These are phyloP conservation scores for Ensete glaucum DNA, from an alignment of 176 grass and related monocot species.

Conservation along the genomic window DNA sequence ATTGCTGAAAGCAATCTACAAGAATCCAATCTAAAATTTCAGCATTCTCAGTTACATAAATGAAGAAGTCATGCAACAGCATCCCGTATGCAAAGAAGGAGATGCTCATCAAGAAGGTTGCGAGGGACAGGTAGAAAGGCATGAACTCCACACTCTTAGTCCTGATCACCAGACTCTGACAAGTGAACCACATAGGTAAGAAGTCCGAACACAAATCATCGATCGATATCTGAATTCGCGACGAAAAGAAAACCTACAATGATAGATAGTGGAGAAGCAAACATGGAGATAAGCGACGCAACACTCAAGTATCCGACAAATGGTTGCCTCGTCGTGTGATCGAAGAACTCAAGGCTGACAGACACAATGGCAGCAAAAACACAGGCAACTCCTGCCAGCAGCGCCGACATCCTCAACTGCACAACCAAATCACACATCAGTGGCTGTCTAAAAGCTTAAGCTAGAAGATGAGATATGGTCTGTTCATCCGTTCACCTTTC, in stretches of 20 bases:
- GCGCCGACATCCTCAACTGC: slow-evolving; percentile 42
- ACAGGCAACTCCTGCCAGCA: slow-evolving; percentile 31
- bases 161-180: slow-evolving; percentile 66
- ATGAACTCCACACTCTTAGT: slow-evolving; percentile 86
- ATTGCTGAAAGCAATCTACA: background rate
- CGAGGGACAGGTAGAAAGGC: slow-evolving; percentile 84
- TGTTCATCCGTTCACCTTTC: background rate
- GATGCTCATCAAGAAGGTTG: slow-evolving; percentile 50
- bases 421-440: background rate
- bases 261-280: slow-evolving; percentile 63
- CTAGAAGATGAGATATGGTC: background rate
- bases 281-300: slow-evolving; percentile 64
- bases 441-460: background rate
- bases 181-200: background rate
- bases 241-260: slow-evolving; percentile 28
- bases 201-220: background rate
- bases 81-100: slow-evolving; percentile 57
- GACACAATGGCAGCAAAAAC: slow-evolving; percentile 28
- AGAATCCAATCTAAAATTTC: background rate
- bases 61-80: slow-evolving; percentile 57
- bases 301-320: slow-evolving; percentile 47
- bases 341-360: slow-evolving; percentile 37
- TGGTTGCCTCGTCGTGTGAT: slow-evolving; percentile 36
- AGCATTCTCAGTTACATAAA: slow-evolving; percentile 41
- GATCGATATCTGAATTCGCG: background rate